phyloP scores from a whole-genome alignment of 345 rosid species.

The Eucalyptus caleyi region DNA sequence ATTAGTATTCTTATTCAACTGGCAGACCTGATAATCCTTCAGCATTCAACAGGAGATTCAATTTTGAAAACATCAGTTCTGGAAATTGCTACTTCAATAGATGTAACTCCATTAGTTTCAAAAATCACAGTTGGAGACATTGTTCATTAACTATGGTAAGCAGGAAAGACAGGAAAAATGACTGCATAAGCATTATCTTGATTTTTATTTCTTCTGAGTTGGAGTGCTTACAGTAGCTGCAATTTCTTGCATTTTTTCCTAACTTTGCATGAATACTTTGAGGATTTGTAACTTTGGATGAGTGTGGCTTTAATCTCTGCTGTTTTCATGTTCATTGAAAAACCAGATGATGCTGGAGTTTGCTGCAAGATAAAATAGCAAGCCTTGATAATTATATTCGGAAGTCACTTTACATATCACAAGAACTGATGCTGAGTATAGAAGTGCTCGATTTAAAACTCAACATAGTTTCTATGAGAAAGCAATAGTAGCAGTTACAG shows the following conservation, averaged over 20 bases:
- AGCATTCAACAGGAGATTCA: not conserved
- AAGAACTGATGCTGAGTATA: not conserved
- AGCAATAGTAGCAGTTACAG: not conserved
- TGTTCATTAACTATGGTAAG: not conserved
- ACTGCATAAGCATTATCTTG: not conserved
- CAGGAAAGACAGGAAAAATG: not conserved
- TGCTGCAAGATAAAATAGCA: not conserved
- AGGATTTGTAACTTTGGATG: not conserved
- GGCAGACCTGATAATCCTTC: not conserved
- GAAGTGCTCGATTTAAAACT: not conserved
- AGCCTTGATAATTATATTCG: no score
- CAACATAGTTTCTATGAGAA: not conserved
- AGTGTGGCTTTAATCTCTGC: constrained; percentile 2
- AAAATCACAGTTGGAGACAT: not conserved
- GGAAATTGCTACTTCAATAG: not conserved
- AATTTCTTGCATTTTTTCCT: constrained; percentile 2
- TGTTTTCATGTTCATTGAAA: not conserved
- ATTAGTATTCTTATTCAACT: not conserved
- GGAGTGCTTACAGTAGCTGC: not conserved
- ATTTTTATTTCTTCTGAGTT: not conserved
- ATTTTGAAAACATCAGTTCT: not conserved
- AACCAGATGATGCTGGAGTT: not conserved
- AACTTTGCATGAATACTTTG: not conserved
- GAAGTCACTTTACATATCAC: not conserved
- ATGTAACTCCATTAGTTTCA: not conserved